These are phyloP conservation scores for Phytophthora sojae DNA, from an alignment of 352 stramenopile genomes.

Conservation along the genomic window DNA sequence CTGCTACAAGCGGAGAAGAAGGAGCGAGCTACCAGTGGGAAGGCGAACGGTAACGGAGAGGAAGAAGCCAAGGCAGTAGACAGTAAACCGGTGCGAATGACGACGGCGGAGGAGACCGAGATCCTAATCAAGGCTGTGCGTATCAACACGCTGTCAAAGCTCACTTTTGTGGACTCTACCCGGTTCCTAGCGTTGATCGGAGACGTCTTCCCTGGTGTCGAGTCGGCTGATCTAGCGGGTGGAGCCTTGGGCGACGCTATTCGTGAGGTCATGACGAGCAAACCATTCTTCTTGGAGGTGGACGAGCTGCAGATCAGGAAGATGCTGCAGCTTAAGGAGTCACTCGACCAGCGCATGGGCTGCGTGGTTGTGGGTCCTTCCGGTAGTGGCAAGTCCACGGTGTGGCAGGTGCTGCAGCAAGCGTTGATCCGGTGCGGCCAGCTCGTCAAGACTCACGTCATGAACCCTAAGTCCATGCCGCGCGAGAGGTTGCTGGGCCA, in stretches of 20 bases:
- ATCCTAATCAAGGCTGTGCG: conserved; percentile 96
- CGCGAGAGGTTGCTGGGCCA: conserved; percentile 90
- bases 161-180: conserved; percentile 92
- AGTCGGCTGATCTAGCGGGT: conserved; percentile 80
- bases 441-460: conserved; percentile 93
- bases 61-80: conserved; percentile 30
- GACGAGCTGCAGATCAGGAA: conserved; percentile 94
- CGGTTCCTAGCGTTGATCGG: conserved; percentile 93
- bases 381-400: conserved; percentile 93
- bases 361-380: conserved; percentile 95
- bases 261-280: conserved; percentile 89
- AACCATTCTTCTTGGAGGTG: conserved; percentile 88
- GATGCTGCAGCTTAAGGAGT: conserved; percentile 97
- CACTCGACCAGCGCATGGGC: conserved; percentile 95
- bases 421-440: conserved; percentile 87
- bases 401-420: conserved; percentile 94
- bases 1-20: conserved; percentile 89
- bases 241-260: conserved; percentile 90
- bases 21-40: conserved; percentile 41
- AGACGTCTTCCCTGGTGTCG: conserved; percentile 94
- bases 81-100: conserved; percentile 51
- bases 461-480: conserved; percentile 97
- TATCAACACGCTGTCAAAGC: conserved; percentile 96
- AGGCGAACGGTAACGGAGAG: conserved; percentile 14
- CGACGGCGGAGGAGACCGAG: conserved; percentile 83